Conservation (phyloP, 2,329 filamentous ascomycete species). For the Hysterium pulicare region DNA sequence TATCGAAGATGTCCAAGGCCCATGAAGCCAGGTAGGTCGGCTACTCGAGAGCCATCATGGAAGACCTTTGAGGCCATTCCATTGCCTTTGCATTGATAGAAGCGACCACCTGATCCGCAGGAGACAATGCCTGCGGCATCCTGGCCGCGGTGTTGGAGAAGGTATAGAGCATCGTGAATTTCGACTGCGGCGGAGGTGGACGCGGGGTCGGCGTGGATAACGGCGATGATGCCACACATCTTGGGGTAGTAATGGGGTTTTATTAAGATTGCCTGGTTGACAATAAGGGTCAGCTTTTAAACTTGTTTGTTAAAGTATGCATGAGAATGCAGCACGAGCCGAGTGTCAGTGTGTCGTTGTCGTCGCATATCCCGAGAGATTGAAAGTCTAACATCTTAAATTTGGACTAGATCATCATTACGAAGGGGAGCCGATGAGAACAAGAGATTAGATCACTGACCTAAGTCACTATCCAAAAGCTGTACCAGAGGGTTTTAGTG, state of each 20-base stretch:
- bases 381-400: slow-evolving; percentile 4
- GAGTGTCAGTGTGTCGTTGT: neutral
- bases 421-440: neutral
- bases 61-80: slow-evolving; percentile 59
- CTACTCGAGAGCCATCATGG: slow-evolving; percentile 69
- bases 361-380: slow-evolving; percentile 1
- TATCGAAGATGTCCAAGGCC: slow-evolving; percentile 84
- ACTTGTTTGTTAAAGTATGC: no score
- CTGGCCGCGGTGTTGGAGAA: slow-evolving; percentile 63
- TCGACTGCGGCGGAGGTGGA: slow-evolving; percentile 38
- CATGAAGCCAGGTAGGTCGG: slow-evolving; percentile 79
- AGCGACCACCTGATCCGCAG: slow-evolving; percentile 70
- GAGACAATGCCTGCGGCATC: slow-evolving; percentile 84
- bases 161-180: slow-evolving; percentile 38
- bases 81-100: slow-evolving; percentile 88
- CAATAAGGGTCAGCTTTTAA: no score
- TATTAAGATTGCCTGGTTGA: no score
- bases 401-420: slow-evolving; percentile 3
- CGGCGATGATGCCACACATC: slow-evolving; percentile 52
- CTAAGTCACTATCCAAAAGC: neutral
- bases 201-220: slow-evolving; percentile 44
- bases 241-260: slow-evolving; percentile 14
- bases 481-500: neutral
- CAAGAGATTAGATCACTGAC: neutral
- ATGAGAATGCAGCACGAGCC: no score